These are phyloP conservation scores for Streptanthus diversifolius DNA, from an alignment of 345 rosid species.

Conservation along the genomic window DNA sequence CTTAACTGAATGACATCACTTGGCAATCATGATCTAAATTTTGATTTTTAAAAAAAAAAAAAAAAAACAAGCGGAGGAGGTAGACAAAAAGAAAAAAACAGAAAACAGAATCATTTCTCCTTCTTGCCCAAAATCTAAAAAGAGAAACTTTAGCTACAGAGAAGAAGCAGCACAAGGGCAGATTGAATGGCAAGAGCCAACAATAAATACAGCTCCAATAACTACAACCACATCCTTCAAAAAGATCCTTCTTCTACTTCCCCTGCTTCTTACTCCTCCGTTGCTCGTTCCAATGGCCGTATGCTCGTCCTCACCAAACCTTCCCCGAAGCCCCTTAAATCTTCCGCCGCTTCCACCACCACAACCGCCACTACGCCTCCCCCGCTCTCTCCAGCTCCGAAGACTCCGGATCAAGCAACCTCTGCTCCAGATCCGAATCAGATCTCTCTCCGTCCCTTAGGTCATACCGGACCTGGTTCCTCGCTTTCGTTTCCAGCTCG, in stretches of 20 bases:
- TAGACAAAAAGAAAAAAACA: background rate
- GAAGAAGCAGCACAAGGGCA: background rate
- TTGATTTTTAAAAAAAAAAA: too few relatives aligned
- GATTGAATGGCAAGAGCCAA: conserved; percentile 63
- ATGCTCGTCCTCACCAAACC: conserved; percentile 86
- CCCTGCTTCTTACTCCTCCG: conserved; percentile 45
- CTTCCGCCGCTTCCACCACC: background rate
- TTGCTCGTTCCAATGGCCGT: conserved; percentile 63
- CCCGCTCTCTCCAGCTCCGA: conserved; percentile 24
- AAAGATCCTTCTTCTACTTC: conserved; percentile 37
- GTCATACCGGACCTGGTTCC: conserved; percentile 45
- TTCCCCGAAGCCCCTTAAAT: conserved; percentile 45
- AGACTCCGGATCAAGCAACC: conserved; percentile 26
- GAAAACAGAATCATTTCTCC: background rate
- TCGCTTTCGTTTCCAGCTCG: conserved; percentile 34
- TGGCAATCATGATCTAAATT: too few relatives aligned
- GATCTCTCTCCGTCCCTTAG: conserved; percentile 65
- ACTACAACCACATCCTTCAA: conserved; percentile 70
- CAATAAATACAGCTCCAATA: conserved; percentile 69
- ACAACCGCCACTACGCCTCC: conserved; percentile 17
- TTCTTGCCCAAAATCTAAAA: background rate
- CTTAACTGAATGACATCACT: conserved; percentile 8
- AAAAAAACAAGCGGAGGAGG: background rate
- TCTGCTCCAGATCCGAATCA: conserved; percentile 36
- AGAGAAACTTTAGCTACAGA: background rate